Conservation (phyloP, 495 filamentous ascomycete genomes). For the Jackrogersella multiformis region DNA sequence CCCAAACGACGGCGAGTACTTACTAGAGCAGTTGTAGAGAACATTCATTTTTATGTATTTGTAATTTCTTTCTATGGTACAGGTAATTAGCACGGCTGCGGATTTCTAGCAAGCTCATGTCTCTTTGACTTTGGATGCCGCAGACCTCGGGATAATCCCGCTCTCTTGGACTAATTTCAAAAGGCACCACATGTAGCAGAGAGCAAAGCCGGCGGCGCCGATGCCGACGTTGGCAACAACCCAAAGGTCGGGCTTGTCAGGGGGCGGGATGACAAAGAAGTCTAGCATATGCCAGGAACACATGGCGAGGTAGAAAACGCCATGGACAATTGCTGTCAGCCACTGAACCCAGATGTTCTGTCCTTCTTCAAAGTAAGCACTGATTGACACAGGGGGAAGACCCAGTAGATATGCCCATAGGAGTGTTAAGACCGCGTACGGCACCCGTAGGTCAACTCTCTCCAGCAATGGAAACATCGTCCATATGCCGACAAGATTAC, state of each 20-base stretch:
- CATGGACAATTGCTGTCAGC: slow-evolving; percentile 72
- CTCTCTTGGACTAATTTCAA: slow-evolving; percentile 74
- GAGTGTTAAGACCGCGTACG: slow-evolving; percentile 82
- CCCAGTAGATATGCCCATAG: slow-evolving; percentile 93
- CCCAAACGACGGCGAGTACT: background rate
- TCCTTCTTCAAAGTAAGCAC: slow-evolving; percentile 66
- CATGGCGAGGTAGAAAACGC: slow-evolving; percentile 79
- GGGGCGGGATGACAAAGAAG: slow-evolving; percentile 71
- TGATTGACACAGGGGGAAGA: slow-evolving; percentile 77
- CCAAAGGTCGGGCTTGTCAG: slow-evolving; percentile 89
- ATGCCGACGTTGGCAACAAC: slow-evolving; percentile 87
- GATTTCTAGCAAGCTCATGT: slow-evolving; percentile 34
- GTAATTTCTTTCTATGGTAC: slow-evolving; percentile 13
- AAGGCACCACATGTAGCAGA: slow-evolving; percentile 92
- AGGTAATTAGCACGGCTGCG: slow-evolving; percentile 7
- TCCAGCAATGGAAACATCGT: slow-evolving; percentile 91
- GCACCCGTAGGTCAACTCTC: slow-evolving; percentile 82
- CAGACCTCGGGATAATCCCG: slow-evolving; percentile 47
- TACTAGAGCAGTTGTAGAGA: background rate
- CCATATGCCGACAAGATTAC: slow-evolving; percentile 90
- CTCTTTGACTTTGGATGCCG: slow-evolving; percentile 51
- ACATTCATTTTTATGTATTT: slow-evolving; percentile 30
- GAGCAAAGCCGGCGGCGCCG: slow-evolving; percentile 82
- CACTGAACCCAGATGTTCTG: slow-evolving; percentile 58
- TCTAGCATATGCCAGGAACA: slow-evolving; percentile 79